A percentile compares a stretch with the other conserved stretches of the same genome.
Conservation (phyloP, 331 rosid genomes). For the Dryas integrifolia region DNA sequence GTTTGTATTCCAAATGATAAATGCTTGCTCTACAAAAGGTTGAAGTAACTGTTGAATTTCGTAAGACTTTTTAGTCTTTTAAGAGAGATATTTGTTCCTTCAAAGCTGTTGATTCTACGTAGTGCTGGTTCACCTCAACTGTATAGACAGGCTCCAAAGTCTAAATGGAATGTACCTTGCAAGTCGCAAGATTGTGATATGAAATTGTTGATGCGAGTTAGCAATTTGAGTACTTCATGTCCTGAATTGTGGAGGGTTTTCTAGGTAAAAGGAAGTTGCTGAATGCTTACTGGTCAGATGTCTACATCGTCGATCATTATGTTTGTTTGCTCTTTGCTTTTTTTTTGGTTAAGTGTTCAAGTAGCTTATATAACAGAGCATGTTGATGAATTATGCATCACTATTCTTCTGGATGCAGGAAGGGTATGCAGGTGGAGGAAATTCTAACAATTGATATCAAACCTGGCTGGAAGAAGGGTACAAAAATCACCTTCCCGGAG, state of each 20-base stretch:
- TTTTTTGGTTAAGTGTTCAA: too few relatives aligned
- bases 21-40: too few relatives aligned
- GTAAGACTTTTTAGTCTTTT: too few relatives aligned
- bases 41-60: too few relatives aligned
- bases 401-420: conserved; percentile 31
- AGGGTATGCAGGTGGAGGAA: conserved; percentile 52
- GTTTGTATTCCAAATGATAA: too few relatives aligned
- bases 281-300: not conserved
- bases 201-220: not conserved
- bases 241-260: too few relatives aligned
- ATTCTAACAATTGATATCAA: conserved; percentile 57
- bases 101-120: too few relatives aligned
- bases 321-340: not conserved
- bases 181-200: too few relatives aligned
- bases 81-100: too few relatives aligned
- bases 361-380: not conserved
- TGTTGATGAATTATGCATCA: not conserved
- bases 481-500: conserved; percentile 70
- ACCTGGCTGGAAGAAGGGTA: conserved; percentile 81
- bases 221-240: not conserved
- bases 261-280: not conserved
- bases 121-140: too few relatives aligned
- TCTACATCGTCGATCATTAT: not conserved
- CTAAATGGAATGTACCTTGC: too few relatives aligned
- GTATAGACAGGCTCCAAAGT: too few relatives aligned